Evolutionary conservation across 169 alveolate species (phyloP).

Genomic region (Plasmodium berghei): DNA sequence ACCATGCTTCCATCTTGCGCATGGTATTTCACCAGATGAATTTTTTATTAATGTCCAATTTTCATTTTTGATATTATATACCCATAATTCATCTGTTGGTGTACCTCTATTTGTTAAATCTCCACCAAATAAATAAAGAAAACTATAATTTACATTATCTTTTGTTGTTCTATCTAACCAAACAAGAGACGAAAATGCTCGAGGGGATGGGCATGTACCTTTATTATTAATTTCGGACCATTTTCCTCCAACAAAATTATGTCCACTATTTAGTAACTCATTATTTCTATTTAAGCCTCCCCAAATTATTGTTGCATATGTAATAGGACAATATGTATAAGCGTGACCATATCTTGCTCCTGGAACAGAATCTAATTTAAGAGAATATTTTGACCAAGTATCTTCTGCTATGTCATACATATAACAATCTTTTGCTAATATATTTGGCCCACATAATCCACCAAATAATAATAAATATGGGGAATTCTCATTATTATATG

Average conservation of each 20-base stretch:
- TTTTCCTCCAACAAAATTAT: slow-evolving; percentile 64
- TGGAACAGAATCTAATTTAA: slow-evolving; percentile 62
- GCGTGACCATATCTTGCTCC: slow-evolving; percentile 74
- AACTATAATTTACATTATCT: slow-evolving; percentile 31
- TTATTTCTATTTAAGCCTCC: slow-evolving; percentile 68
- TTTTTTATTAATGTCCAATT: slow-evolving; percentile 62
- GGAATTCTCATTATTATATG: slow-evolving; percentile 26
- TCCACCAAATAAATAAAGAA: slow-evolving; percentile 71
- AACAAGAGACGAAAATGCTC: slow-evolving; percentile 59
- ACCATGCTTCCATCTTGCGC: slow-evolving; percentile 77
- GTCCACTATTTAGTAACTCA: slow-evolving; percentile 64
- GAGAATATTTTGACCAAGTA: slow-evolving; percentile 41
- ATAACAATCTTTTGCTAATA: slow-evolving; percentile 63
- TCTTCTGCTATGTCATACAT: slow-evolving; percentile 63
- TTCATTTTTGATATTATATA: slow-evolving; percentile 65
- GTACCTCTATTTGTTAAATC: slow-evolving; percentile 63
- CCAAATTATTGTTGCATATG: slow-evolving; percentile 67
- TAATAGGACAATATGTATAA: slow-evolving; percentile 64
- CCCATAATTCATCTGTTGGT: slow-evolving; percentile 77
- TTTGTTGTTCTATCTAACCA: slow-evolving; percentile 75
- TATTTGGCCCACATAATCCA: slow-evolving; percentile 75
- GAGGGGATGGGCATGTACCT: slow-evolving; percentile 46
- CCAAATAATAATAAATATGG: slow-evolving; percentile 71
- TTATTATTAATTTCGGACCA: slow-evolving; percentile 62
- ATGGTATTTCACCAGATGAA: slow-evolving; percentile 66